Conservation (phyloP, 768 basidiomycete species). For the Suillus plorans region DNA sequence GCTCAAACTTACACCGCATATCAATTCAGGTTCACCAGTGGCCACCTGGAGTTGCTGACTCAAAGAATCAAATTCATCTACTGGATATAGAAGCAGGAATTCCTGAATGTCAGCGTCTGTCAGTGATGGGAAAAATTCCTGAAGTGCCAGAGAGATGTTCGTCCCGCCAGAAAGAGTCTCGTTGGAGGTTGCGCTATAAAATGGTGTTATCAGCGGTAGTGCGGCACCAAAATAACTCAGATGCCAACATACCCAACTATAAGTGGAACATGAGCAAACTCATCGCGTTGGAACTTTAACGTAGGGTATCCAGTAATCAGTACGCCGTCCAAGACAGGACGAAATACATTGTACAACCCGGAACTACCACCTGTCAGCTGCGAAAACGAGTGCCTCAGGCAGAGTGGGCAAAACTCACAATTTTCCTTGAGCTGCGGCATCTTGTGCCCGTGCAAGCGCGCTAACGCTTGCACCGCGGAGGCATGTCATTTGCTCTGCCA, state of each 20-base stretch:
- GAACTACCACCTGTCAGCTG: constrained; percentile 25
- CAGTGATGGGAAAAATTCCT: constrained; percentile 46
- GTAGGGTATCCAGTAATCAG: constrained; percentile 53
- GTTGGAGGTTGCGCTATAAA: constrained; percentile 52
- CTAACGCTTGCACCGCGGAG: constrained; percentile 51
- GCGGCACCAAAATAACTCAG: constrained; percentile 1
- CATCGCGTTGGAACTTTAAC: constrained; percentile 40
- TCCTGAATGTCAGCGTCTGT: constrained; percentile 37
- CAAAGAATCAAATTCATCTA: constrained; percentile 41
- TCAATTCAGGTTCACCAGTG: constrained; percentile 49
- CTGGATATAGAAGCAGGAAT: constrained; percentile 42
- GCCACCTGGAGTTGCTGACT: constrained; percentile 44
- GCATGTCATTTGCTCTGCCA: constrained; percentile 41
- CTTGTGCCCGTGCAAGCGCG: constrained; percentile 55
- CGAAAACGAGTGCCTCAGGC: constrained; percentile 2
- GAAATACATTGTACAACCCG: constrained; percentile 47
- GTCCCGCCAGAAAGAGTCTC: constrained; percentile 51
- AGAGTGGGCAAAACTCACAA: constrained; percentile 37
- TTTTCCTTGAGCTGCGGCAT: constrained; percentile 38
- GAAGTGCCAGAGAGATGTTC: constrained; percentile 38
- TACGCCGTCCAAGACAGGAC: constrained; percentile 56
- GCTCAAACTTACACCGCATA: constrained; percentile 48
- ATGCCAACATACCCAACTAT: constrained; percentile 51
- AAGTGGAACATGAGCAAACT: constrained; percentile 50
- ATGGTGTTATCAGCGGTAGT: background rate